phyloP scores from a whole-genome alignment of 2,329 filamentous ascomycete species.

The Aspergillus awamori region DNA sequence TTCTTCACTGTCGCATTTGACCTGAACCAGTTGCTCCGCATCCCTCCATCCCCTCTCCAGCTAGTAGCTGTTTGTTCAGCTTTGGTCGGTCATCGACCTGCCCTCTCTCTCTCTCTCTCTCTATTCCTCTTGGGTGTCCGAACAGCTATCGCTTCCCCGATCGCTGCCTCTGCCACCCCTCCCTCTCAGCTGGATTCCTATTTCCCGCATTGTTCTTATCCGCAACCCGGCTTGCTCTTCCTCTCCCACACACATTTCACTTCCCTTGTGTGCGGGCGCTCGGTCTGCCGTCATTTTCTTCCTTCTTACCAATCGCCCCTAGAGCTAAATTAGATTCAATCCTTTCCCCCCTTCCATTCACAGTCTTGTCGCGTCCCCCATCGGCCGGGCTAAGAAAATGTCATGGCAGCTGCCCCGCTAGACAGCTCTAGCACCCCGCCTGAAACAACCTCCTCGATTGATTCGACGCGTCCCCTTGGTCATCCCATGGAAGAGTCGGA shows the following conservation, averaged over 20 bases:
- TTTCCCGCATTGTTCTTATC: constrained; percentile 2
- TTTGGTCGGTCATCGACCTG: neutral
- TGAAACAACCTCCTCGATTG: constrained; percentile 32
- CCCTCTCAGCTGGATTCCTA: neutral
- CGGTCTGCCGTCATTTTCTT: neutral
- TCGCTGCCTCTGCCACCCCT: neutral
- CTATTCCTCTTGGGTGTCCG: neutral
- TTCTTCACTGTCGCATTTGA: neutral
- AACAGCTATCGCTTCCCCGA: neutral
- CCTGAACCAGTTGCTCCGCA: neutral
- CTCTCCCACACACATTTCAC: neutral
- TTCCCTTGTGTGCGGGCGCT: neutral
- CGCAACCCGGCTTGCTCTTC: neutral
- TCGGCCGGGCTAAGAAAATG: constrained; percentile 38
- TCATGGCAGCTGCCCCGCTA: constrained; percentile 51
- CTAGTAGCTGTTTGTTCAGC: neutral
- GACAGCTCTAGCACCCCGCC: constrained; percentile 48
- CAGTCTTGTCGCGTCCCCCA: neutral
- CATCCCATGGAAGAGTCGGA: constrained; percentile 47
- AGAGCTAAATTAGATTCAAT: neutral
- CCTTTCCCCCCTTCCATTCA: constrained; percentile 4
- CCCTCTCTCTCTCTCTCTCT: too few species aligned
- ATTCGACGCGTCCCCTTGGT: constrained; percentile 33
- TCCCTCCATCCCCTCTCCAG: neutral
- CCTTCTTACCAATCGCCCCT: neutral